Conservation (phyloP, 2,329 filamentous ascomycete genomes). For the Beauveria bassiana region DNA sequence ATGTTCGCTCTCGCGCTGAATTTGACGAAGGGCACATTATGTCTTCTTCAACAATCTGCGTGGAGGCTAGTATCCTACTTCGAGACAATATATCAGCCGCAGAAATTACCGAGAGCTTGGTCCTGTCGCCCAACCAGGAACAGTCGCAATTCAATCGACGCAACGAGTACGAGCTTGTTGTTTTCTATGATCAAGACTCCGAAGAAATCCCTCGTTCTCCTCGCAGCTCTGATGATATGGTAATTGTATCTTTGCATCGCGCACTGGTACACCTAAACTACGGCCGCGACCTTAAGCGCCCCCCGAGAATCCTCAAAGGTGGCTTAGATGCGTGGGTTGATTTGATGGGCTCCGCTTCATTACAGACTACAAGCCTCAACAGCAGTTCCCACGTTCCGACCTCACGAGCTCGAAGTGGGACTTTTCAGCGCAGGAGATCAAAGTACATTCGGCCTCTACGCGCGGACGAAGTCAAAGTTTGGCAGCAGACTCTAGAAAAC, state of each 20-base stretch:
- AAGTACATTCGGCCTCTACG: conserved; percentile 61
- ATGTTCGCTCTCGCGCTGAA: conserved; percentile 70
- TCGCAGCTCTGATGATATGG: conserved; percentile 35
- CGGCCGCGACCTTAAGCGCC: conserved; percentile 62
- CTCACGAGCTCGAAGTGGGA: conserved; percentile 26
- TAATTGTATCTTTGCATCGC: conserved; percentile 66
- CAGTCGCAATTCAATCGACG: conserved; percentile 63
- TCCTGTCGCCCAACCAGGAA: conserved; percentile 67
- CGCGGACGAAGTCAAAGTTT: conserved; percentile 70
- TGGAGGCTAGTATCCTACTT: conserved; percentile 70
- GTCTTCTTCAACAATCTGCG: conserved; percentile 74
- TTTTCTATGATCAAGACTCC: conserved; percentile 78
- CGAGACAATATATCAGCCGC: conserved; percentile 58
- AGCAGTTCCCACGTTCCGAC: not conserved
- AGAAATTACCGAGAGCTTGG: conserved; percentile 58
- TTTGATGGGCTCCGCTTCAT: conserved; percentile 63
- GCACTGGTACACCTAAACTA: conserved; percentile 80
- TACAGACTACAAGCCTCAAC: conserved; percentile 34
- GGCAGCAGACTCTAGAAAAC: conserved; percentile 67
- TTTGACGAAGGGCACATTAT: conserved; percentile 89
- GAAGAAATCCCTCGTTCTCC: conserved; percentile 35
- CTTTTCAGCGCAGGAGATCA: conserved; percentile 29
- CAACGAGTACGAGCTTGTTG: conserved; percentile 74
- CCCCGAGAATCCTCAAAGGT: conserved; percentile 71
- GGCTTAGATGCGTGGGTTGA: conserved; percentile 83